Conservation (phyloP, 1,284 basidiomycete species). For the Trichosporon ovoides region DNA sequence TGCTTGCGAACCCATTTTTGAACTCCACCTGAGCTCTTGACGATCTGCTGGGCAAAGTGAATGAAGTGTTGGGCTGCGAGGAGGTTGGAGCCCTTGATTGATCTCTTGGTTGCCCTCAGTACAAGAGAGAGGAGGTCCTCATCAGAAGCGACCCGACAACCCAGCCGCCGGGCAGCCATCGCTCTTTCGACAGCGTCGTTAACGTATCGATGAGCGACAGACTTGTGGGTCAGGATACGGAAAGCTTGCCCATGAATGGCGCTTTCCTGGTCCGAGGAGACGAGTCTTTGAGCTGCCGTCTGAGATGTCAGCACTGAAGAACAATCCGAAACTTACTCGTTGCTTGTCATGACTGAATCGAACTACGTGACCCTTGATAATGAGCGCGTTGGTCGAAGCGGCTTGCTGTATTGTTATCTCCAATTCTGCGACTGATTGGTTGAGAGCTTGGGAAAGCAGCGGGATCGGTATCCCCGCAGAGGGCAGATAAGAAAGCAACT, state of each 20-base stretch:
- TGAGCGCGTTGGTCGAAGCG: constrained; percentile 15
- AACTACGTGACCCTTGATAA: constrained; percentile 11
- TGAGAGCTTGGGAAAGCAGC: constrained; percentile 22
- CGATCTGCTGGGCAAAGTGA: constrained; percentile 16
- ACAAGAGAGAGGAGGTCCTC: constrained; percentile 20
- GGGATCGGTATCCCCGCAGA: constrained; percentile 25
- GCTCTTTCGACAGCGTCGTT: constrained; percentile 36
- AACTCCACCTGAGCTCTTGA: constrained; percentile 24
- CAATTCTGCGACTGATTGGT: constrained; percentile 12
- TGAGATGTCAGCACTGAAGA: constrained; percentile 17
- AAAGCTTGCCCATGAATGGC: constrained; percentile 23
- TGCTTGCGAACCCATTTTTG: constrained; percentile 16
- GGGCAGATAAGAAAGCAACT: constrained; percentile 34
- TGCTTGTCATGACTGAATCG: constrained; percentile 41
- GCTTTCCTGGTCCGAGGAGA: constrained; percentile 18
- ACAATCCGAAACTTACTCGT: constrained; percentile 17
- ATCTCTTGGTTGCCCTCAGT: constrained; percentile 19
- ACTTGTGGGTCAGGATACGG: constrained; percentile 19
- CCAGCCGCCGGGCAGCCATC: constrained; percentile 17
- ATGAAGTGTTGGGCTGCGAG: constrained; percentile 22
- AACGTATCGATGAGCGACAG: constrained; percentile 25
- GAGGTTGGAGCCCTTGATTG: constrained; percentile 24
- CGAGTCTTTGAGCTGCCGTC: constrained; percentile 31
- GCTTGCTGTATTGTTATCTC: constrained; percentile 19
- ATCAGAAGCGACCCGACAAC: constrained; percentile 10